Percentiles rank a stretch among this genome's conserved stretches.
phyloP scores from a whole-genome alignment of 371 early-diverging fungal genomes.

The Choanephora cucurbitarum region DNA sequence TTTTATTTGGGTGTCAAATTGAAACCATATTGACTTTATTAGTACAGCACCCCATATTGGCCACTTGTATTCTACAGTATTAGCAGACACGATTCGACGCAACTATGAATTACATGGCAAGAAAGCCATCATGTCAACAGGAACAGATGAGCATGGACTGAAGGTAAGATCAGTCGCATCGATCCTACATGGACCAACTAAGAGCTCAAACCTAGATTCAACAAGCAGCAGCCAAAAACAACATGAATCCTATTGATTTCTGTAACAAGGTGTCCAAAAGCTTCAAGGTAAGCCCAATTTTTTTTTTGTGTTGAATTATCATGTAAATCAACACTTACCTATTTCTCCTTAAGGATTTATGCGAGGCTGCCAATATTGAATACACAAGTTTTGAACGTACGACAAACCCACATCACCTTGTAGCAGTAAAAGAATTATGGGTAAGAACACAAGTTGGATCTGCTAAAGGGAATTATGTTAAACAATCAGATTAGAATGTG shows the following conservation, averaged over 20 bases:
- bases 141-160: conserved; percentile 97
- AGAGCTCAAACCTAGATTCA: conserved; percentile 71
- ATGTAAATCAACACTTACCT: too few relatives aligned
- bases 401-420: conserved; percentile 74
- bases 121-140: conserved; percentile 69
- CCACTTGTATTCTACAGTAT: conserved; percentile 87
- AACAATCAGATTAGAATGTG: too few relatives aligned
- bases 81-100: conserved; percentile 82
- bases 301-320: not conserved
- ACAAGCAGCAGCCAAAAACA: conserved; percentile 78
- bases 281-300: conserved; percentile 61
- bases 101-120: conserved; percentile 73
- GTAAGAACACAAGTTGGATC: conserved; percentile 40
- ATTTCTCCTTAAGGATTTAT: too few relatives aligned
- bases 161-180: too few relatives aligned
- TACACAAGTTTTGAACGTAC: conserved; percentile 90
- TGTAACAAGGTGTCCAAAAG: conserved; percentile 79
- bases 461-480: too few relatives aligned
- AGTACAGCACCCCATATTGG: conserved; percentile 90
- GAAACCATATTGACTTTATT: too few relatives aligned
- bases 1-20: too few relatives aligned
- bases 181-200: too few relatives aligned
- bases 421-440: conserved; percentile 79
- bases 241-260: conserved; percentile 64
- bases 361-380: conserved; percentile 70